Conservation (phyloP, 2,329 filamentous ascomycete species). For the Colletotrichum camelliae region DNA sequence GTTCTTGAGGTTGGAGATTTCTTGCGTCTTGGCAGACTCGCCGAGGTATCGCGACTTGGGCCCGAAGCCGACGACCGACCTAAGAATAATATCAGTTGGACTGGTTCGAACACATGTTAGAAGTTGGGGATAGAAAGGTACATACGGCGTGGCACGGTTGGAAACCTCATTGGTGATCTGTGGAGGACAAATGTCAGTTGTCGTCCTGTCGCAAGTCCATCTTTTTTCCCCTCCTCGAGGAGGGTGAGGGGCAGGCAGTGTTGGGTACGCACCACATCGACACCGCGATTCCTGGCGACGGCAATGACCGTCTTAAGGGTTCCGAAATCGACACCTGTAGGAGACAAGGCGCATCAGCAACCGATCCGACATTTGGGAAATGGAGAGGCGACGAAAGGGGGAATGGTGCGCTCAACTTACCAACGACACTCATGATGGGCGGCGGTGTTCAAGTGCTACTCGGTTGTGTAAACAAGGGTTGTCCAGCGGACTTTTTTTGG, state of each 20-base stretch:
- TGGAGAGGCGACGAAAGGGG: neutral
- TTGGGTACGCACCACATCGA: constrained; percentile 86
- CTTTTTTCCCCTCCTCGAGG: neutral
- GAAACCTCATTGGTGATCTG: constrained; percentile 99
- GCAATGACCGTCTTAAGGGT: constrained; percentile 96
- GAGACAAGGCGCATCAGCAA: constrained; percentile 20
- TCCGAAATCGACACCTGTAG: constrained; percentile 86
- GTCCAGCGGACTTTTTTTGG: neutral
- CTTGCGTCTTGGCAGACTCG: constrained; percentile 96
- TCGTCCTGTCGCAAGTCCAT: neutral
- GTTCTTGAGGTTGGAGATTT: constrained; percentile 99
- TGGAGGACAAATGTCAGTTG: constrained; percentile 26
- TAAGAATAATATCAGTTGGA: constrained; percentile 39
- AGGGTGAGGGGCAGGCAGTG: constrained; percentile 16
- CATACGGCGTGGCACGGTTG: constrained; percentile 97
- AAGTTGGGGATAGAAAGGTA: constrained; percentile 31
- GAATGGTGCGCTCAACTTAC: constrained; percentile 39
- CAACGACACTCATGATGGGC: constrained; percentile 61
- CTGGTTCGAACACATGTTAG: constrained; percentile 17
- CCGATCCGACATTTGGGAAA: neutral
- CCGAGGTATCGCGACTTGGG: constrained; percentile 93
- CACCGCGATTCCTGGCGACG: constrained; percentile 96
- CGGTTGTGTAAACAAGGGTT: constrained; percentile 15
- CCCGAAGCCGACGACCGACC: constrained; percentile 93
- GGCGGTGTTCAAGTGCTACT: constrained; percentile 22